Evolutionary conservation across 768 basidiomycete species (phyloP).

Genomic region (Tephrocybe rancida): DNA sequence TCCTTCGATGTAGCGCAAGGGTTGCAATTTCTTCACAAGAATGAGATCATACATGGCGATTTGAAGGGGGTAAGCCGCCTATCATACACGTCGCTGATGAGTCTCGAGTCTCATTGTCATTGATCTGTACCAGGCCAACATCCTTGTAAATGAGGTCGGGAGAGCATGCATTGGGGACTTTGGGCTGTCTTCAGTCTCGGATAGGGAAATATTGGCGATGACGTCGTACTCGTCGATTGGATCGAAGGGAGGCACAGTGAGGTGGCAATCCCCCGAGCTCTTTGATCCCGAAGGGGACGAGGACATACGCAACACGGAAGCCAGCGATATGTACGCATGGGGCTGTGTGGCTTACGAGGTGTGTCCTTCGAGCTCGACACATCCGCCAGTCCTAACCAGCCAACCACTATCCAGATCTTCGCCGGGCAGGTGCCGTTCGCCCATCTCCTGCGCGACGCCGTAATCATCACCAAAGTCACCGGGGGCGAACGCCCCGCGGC

Average conservation of each 20-base stretch:
- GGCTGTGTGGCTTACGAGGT: constrained; percentile 22
- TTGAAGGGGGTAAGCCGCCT: constrained; percentile 38
- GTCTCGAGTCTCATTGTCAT: not conserved
- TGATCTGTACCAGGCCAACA: constrained; percentile 24
- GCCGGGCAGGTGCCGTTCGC: constrained; percentile 1
- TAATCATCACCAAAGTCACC: not conserved
- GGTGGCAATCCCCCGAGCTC: constrained; percentile 25
- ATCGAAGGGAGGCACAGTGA: constrained; percentile 10
- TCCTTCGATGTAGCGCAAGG: constrained; percentile 32
- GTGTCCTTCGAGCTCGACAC: not conserved
- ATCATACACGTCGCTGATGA: not conserved
- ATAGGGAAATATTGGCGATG: constrained; percentile 10
- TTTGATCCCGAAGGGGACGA: constrained; percentile 9
- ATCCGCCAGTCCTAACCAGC: not conserved
- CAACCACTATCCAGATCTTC: not conserved
- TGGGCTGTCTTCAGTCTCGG: constrained; percentile 20
- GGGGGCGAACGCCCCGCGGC: not conserved
- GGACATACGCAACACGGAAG: constrained; percentile 2
- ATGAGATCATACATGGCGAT: constrained; percentile 44
- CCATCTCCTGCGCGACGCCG: not conserved
- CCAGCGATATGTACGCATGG: constrained; percentile 23
- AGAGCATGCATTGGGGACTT: constrained; percentile 26
- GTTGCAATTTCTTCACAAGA: constrained; percentile 33
- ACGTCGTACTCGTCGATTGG: constrained; percentile 10
- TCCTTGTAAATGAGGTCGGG: constrained; percentile 19